These are phyloP conservation scores for Claviceps monticola DNA, from an alignment of 2,329 filamentous ascomycete genomes.

Conservation along the genomic window DNA sequence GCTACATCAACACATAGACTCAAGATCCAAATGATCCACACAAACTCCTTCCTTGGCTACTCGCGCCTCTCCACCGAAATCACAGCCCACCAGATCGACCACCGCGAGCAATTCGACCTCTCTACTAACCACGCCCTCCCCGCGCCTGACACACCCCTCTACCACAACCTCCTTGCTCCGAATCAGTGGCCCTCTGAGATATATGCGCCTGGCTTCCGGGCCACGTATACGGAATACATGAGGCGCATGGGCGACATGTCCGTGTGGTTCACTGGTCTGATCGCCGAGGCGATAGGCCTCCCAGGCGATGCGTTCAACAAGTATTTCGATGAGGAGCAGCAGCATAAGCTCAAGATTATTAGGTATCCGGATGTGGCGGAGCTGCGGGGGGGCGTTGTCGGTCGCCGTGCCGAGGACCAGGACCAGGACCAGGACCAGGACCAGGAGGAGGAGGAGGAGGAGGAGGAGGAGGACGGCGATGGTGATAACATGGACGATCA, in stretches of 20 bases:
- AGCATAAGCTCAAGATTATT: constrained; percentile 84
- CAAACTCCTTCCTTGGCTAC: constrained; percentile 57
- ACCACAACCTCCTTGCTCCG: constrained; percentile 63
- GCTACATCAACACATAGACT: constrained; percentile 25
- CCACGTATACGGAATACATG: constrained; percentile 63
- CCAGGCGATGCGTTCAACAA: constrained; percentile 55
- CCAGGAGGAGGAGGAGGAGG: too few relatives aligned
- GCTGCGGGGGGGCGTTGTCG: constrained; percentile 25
- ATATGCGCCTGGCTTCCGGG: constrained; percentile 52
- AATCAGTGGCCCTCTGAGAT: constrained; percentile 62
- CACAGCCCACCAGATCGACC: constrained; percentile 63
- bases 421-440: too few relatives aligned
- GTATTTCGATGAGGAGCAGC: constrained; percentile 62
- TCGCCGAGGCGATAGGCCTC: constrained; percentile 71
- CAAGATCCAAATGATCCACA: constrained; percentile 61
- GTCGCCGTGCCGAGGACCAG: too few relatives aligned
- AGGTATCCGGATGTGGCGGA: constrained; percentile 66
- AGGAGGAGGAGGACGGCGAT: neutral
- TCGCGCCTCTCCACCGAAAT: constrained; percentile 52
- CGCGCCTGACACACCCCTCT: constrained; percentile 45
- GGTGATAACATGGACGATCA: constrained; percentile 14
- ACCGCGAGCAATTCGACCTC: constrained; percentile 77
- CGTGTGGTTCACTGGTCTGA: constrained; percentile 61
- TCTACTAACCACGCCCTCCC: constrained; percentile 64
- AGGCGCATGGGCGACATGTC: constrained; percentile 58